Evolutionary conservation across 805 yeast species (phyloP), one percentile per base, ranked within the genome.

Genomic region (Candida pini): DNA sequence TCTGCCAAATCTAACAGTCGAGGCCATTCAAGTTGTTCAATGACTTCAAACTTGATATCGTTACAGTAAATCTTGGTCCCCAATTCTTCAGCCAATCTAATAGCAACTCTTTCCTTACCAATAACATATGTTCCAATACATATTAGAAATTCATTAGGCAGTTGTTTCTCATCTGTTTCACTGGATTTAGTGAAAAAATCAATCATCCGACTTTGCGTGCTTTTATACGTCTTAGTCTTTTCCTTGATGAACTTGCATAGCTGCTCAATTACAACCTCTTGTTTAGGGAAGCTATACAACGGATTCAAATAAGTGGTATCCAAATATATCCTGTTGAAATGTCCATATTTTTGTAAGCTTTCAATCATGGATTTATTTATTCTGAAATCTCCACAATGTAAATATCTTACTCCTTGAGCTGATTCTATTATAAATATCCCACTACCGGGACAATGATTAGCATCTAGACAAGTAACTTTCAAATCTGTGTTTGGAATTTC

Each of bases 401-500:
- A 59, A 4, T 69, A 65, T 27, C 58, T 59, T 13, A 56, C 52
- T 0, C 56, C 30, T 0, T 62, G 54, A 9, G 13, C 14, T 4
- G 69, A 58, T 47, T 79, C 81, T 48, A 86, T 82, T 9, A 88
- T 58, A 40, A 89, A 83, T 0, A 92, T 72, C 0, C 76, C 86
- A 3, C 97, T 86, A 2, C 98, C 98, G 1, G 98, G 98, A 58
- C 98, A 92, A 59, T 92, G 98, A 48, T 92, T 90, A 0, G 97
- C 98, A 46, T 85, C 88, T 5, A 81, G 58, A 9, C 79, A 64
- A 0, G 78, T 71, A 0, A 87, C 88, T 23, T 65, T 66, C 0
- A 71, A 63, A 14, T 59, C 60, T 1, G 57, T 57, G 12, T 74
- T 69, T 0, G 60, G 62, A 5, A 71, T 51, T 23, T 60, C 55